Conservation (phyloP, 495 filamentous ascomycete genomes). For the Neurospora sp. region DNA sequence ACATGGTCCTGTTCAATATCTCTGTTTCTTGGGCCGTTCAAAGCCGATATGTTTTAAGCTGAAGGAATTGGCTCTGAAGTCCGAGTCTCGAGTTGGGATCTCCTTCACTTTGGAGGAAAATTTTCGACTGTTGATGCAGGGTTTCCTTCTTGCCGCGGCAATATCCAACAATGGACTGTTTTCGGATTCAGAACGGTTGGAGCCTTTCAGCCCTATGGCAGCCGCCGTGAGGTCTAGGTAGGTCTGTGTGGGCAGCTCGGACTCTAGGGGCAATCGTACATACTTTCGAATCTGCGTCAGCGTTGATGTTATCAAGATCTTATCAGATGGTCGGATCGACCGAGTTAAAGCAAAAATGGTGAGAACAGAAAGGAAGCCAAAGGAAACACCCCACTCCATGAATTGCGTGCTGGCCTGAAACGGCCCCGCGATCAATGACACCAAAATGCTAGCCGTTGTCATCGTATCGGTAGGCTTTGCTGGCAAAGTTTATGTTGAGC, state of each 20-base stretch:
- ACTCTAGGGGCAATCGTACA: neutral
- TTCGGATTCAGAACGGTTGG: neutral
- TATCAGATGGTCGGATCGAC: neutral
- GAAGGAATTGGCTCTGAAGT: neutral
- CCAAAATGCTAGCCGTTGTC: neutral
- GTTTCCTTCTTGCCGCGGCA: neutral
- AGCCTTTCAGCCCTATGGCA: neutral
- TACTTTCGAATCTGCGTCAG: neutral
- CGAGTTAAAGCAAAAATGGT: neutral
- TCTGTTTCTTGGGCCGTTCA: neutral
- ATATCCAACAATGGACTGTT: neutral
- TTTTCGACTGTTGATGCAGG: neutral
- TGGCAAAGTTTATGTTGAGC: neutral
- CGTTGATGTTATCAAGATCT: neutral
- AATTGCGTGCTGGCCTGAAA: neutral
- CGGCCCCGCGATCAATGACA: neutral
- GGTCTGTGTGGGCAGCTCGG: neutral
- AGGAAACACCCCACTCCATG: neutral
- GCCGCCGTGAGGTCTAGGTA: neutral
- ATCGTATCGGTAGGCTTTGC: neutral
- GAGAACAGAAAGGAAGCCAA: neutral
- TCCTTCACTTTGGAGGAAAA: neutral
- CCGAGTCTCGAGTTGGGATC: neutral
- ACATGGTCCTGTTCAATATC: neutral
- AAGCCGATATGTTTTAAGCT: neutral